Percentiles rank a stretch among this genome's conserved stretches.
Evolutionary conservation across 140 eudicot genomes (phyloP).

Genomic region (Senecio squalidus): DNA sequence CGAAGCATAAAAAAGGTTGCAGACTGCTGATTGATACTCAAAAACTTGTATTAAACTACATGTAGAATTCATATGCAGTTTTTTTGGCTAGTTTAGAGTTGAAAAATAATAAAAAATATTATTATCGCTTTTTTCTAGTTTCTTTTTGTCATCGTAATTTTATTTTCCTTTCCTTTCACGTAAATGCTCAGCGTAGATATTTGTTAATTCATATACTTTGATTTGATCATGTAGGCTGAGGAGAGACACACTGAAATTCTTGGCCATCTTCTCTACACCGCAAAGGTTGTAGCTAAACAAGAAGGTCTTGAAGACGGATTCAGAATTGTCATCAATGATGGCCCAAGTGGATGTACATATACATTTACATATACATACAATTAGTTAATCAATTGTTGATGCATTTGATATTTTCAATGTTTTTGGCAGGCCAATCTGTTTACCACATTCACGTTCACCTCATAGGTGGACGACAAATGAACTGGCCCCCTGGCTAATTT

Average conservation of each 20-base stretch:
- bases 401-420: neutral
- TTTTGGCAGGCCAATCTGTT: constrained; percentile 87
- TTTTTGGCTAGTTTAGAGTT: constrained; percentile 1
- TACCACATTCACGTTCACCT: constrained; percentile 89
- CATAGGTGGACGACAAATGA: constrained; percentile 95
- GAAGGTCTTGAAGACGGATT: constrained; percentile 92
- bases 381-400: neutral
- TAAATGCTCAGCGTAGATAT: neutral
- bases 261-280: constrained; percentile 85
- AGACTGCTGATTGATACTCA: neutral
- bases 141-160: neutral
- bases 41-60: neutral
- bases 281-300: constrained; percentile 91
- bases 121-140: neutral
- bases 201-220: neutral
- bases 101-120: neutral
- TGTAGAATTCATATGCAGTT: neutral
- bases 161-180: neutral
- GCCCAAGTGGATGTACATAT: constrained; percentile 78
- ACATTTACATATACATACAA: neutral
- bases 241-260: constrained; percentile 85
- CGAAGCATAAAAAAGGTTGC: too few species aligned
- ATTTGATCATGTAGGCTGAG: constrained; percentile 59
- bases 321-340: constrained; percentile 93
- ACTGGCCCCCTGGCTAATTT: constrained; percentile 98